Evolutionary conservation across 2,329 filamentous ascomycete genomes (phyloP).

Genomic region (Xylaria hypoxylon): DNA sequence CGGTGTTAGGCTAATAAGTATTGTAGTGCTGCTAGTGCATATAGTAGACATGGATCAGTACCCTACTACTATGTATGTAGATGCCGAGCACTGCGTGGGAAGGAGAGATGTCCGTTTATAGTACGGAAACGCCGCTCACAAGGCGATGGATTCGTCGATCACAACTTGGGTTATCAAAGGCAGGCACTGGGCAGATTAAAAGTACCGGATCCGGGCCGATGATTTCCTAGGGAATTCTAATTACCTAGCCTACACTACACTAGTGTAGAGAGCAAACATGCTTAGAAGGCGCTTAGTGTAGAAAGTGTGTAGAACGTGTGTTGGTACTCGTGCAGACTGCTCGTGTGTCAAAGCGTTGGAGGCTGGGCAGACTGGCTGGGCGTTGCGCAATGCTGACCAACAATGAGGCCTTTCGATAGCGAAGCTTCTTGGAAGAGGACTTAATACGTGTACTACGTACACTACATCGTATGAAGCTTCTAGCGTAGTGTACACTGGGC

Average conservation of each 20-base stretch:
- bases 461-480: slow-evolving; percentile 14
- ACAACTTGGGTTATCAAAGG: slow-evolving; percentile 17
- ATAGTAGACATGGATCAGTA: not conserved
- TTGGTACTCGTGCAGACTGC: too few species aligned
- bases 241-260: not conserved
- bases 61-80: not conserved
- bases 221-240: slow-evolving; percentile 7
- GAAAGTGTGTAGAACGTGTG: too few species aligned
- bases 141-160: slow-evolving; percentile 27
- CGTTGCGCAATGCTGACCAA: slow-evolving; percentile 9
- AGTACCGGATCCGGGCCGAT: slow-evolving; percentile 13
- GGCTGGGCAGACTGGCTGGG: slow-evolving; percentile 16
- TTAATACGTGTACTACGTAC: not conserved
- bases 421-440: not conserved
- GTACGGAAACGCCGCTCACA: slow-evolving; percentile 15
- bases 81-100: not conserved
- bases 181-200: too few species aligned
- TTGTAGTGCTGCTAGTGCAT: too few species aligned
- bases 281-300: not conserved
- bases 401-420: slow-evolving; percentile 17
- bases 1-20: slow-evolving; percentile 32
- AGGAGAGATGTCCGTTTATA: not conserved
- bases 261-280: not conserved
- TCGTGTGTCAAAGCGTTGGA: not conserved
- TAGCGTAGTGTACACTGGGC: too few species aligned